Percentiles rank a stretch among this genome's conserved stretches.
Evolutionary conservation across 306 rosid species (phyloP).

Genomic region (Luffa acutangula): DNA sequence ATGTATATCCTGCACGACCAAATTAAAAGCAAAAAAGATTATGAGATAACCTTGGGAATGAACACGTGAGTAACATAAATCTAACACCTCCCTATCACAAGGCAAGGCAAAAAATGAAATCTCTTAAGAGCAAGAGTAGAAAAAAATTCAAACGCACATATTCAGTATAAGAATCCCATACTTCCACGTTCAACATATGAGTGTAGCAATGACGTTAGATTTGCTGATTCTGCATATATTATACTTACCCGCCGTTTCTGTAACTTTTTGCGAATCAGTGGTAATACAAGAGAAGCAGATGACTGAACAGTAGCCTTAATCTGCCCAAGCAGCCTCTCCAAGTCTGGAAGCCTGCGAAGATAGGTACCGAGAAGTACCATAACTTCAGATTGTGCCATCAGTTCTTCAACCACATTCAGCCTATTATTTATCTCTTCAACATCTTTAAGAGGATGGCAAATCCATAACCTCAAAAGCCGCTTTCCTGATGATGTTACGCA

Average conservation of each 20-base stretch:
- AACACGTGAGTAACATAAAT: background rate
- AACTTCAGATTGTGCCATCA: conserved; percentile 44
- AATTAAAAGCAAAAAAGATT: background rate
- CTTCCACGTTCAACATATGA: background rate
- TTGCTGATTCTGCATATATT: background rate
- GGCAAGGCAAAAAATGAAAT: background rate
- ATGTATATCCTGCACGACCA: background rate
- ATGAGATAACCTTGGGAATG: background rate
- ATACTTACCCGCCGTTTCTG: conserved; percentile 75
- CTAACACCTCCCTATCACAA: background rate
- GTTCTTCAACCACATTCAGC: conserved; percentile 63
- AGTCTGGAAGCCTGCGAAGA: conserved; percentile 72
- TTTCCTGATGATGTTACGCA: conserved; percentile 80
- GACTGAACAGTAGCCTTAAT: conserved; percentile 57
- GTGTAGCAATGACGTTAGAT: background rate
- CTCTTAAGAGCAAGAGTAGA: background rate
- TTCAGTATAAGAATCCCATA: background rate
- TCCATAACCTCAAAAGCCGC: conserved; percentile 82
- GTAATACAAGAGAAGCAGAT: conserved; percentile 54
- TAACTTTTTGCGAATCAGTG: conserved; percentile 57
- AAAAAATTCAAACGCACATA: background rate
- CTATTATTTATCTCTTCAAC: conserved; percentile 58
- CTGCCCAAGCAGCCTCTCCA: conserved; percentile 79
- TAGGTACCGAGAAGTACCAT: conserved; percentile 48
- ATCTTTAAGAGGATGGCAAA: conserved; percentile 82